phyloP scores from a whole-genome alignment of 805 yeast genomes.

The Candida taoyuanica region DNA sequence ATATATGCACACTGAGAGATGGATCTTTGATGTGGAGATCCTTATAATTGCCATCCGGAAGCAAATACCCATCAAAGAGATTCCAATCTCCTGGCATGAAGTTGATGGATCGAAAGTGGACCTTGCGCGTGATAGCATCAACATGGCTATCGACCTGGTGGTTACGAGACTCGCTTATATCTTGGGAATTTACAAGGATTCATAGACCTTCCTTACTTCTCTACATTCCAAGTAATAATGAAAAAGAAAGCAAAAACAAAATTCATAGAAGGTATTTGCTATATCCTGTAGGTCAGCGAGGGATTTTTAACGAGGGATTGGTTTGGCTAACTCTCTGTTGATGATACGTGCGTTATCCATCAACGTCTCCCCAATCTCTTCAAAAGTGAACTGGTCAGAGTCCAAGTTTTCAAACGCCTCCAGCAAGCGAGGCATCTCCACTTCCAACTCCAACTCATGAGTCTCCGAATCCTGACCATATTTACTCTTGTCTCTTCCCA shows the following conservation, averaged over 20 bases:
- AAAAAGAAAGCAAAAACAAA: too few species aligned
- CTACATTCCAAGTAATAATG: too few species aligned
- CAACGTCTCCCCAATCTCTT: constrained; percentile 52
- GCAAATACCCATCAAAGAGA: constrained; percentile 61
- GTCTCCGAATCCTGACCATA: constrained; percentile 27
- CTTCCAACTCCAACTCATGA: constrained; percentile 49
- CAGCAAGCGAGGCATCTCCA: constrained; percentile 40
- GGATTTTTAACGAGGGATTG: constrained; percentile 10
- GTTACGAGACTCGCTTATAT: constrained; percentile 86
- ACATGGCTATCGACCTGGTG: constrained; percentile 91
- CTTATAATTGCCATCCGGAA: constrained; percentile 75
- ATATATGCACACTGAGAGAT: constrained; percentile 90
- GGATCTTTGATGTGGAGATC: constrained; percentile 97
- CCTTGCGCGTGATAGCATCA: constrained; percentile 82
- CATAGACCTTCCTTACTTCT: neutral
- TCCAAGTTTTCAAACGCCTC: constrained; percentile 36
- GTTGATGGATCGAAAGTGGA: constrained; percentile 94
- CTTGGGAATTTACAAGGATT: constrained; percentile 67
- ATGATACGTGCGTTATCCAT: constrained; percentile 53
- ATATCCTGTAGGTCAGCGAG: too few species aligned
- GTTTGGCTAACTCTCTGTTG: constrained; percentile 23
- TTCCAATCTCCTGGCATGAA: constrained; percentile 95
- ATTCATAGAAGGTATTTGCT: too few species aligned
- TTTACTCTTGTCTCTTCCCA: constrained; percentile 23
- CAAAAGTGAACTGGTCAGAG: constrained; percentile 49